These are phyloP conservation scores for Hortiboletus flavorubellus DNA, from an alignment of 768 basidiomycete species.

Conservation along the genomic window DNA sequence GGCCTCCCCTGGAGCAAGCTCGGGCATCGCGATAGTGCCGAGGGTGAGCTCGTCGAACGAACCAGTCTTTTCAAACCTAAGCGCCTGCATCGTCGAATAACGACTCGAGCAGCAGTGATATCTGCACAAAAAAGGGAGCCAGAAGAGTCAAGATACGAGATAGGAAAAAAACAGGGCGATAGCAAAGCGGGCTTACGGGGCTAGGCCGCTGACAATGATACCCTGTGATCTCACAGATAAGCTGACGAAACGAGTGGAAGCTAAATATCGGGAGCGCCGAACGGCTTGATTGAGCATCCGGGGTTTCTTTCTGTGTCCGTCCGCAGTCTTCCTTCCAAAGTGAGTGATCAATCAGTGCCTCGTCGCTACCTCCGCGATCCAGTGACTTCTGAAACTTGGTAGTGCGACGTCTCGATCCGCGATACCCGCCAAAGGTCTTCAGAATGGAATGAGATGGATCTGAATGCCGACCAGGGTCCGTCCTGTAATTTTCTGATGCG, in stretches of 20 bases:
- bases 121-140: background rate
- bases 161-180: background rate
- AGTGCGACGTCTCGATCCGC: background rate
- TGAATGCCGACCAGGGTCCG: background rate
- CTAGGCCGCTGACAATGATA: background rate
- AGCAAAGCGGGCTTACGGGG: constrained; percentile 1
- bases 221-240: background rate
- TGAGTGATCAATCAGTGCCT: background rate
- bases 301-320: background rate
- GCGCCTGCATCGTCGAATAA: constrained; percentile 28
- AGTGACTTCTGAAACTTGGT: background rate
- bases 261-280: background rate
- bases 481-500: background rate
- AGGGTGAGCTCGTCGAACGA: constrained; percentile 28
- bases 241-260: background rate
- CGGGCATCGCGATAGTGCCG: constrained; percentile 24
- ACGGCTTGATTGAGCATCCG: constrained; percentile 12
- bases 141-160: background rate
- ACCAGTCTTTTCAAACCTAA: constrained; percentile 31
- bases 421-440: background rate
- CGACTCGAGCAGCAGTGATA: background rate
- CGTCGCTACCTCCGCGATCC: background rate
- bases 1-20: constrained; percentile 31
- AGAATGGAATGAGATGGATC: background rate
- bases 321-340: constrained; percentile 10